A percentile compares a stretch with the other conserved stretches of the same genome.
Conservation (phyloP, 75 land plant genomes). For the Pinus tabuliformis region DNA sequence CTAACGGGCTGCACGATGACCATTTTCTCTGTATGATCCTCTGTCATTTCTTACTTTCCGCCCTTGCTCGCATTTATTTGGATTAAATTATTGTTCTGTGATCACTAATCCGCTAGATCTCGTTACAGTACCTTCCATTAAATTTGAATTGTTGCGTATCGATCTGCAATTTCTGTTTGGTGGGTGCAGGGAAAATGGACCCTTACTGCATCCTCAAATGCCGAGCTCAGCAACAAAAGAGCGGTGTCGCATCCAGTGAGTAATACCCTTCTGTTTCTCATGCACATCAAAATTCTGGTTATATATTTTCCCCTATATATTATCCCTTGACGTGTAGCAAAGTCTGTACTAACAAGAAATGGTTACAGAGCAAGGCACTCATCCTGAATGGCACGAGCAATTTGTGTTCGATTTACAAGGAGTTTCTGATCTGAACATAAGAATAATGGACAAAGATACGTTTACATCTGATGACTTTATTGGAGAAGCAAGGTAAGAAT, state of each 20-base stretch:
- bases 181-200: constrained; percentile 52
- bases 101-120: too few species aligned
- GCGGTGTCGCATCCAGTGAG: not conserved
- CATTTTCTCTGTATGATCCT: too few species aligned
- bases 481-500: constrained; percentile 13
- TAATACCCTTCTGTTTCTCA: not conserved
- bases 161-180: too few species aligned
- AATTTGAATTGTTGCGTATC: too few species aligned
- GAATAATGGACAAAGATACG: constrained; percentile 19
- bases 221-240: constrained; percentile 1
- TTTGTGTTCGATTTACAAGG: constrained; percentile 13
- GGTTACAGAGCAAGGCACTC: constrained; percentile 16
- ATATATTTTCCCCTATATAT: not conserved
- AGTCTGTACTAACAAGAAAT: not conserved
- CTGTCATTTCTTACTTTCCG: too few species aligned
- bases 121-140: too few species aligned
- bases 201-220: constrained; percentile 55
- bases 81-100: too few species aligned
- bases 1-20: too few species aligned
- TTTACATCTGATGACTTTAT: constrained; percentile 20
- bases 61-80: too few species aligned
- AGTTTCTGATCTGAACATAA: constrained; percentile 12
- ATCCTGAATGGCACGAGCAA: constrained; percentile 23
- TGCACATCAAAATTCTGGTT: not conserved
- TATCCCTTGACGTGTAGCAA: too few species aligned